Percentiles rank a stretch among this genome's conserved stretches.
phyloP scores from a whole-genome alignment of 202 grass and related monocot species.

The Hordeum pubiflorum region DNA sequence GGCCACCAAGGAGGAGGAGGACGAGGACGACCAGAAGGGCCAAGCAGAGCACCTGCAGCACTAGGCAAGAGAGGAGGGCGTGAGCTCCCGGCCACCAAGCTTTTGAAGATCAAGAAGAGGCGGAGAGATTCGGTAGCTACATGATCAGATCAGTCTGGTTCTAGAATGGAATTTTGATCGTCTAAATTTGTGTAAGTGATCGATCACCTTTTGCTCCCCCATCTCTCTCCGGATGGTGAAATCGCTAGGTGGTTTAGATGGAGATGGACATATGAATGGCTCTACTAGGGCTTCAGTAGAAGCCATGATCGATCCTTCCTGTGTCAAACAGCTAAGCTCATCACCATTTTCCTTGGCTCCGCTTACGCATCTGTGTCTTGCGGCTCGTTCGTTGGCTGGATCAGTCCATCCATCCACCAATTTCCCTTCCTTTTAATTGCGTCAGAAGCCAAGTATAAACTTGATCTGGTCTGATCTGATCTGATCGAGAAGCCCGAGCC shows the following conservation, averaged over 20 bases:
- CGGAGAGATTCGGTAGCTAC: neutral
- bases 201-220: conserved; percentile 5
- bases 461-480: neutral
- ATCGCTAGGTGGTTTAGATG: conserved; percentile 12
- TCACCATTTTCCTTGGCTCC: neutral
- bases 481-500: neutral
- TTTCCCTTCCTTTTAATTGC: neutral
- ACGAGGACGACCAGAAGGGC: neutral
- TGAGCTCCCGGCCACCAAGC: neutral
- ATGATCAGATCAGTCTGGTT: conserved; percentile 16
- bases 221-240: neutral
- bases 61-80: conserved; percentile 1
- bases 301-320: neutral
- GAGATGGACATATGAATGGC: conserved; percentile 14
- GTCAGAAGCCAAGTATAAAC: neutral
- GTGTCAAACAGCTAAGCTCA: neutral
- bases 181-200: conserved; percentile 18
- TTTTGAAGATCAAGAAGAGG: conserved; percentile 4
- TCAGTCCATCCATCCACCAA: neutral
- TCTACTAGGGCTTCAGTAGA: conserved; percentile 8
- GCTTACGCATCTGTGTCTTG: neutral
- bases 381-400: no score
- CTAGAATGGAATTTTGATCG: conserved; percentile 26
- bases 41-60: neutral
- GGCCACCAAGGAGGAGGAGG: conserved; percentile 9